Base-by-base conservation (phyloP, 306 rosid species). In the Sophora flavescens region DNA sequence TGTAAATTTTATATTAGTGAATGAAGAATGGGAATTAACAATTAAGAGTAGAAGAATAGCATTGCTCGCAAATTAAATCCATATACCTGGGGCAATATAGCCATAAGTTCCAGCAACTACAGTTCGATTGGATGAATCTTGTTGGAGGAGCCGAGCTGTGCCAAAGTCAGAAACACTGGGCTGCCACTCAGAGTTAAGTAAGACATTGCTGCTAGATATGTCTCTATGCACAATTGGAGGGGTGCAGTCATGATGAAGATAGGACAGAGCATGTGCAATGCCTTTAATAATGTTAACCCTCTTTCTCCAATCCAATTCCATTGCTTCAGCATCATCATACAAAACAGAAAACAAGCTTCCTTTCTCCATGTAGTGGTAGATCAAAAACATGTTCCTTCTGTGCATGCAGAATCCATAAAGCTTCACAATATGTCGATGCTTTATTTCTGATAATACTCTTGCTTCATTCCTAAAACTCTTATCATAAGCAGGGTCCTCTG, bases 331-430 rank as follows among this genome's bases (percentile, higher is more conserved):
- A 14, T 52, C 65, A 64, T 63, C 48, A 30, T 0, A 9, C 45
- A 74, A 7, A 22, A 58, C 58, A 28, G 57, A 73, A 59, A 73
- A 15, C 6, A 75, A 12, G 63, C 63, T 63, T 50, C 79, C 79
- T 18, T 15, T 15, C 67, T 59, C 60, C 69, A 59, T 28, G 59
- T 59, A 73, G 4, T 73, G 18, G n/a, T 58, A 73, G 8, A 59
- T 32, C 4, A 73, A 32, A 73, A 73, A 73, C 78, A 59, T 73
- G 48, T 38, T 30, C 33, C 13, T 30, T 8, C 2, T 44, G 35
- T 73, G 60, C 48, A 44, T 9, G 3, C 48, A 44, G 4, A 44
- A 44, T 11, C 48, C 48, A 44, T 44, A 10, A 44, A 44, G 48
- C 48, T 44, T 44, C 48, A 44, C 48, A 44, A 44, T 9, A 3